These are phyloP conservation scores for Fraxinus floribunda DNA, from an alignment of 305 asterid species.

Conservation along the genomic window DNA sequence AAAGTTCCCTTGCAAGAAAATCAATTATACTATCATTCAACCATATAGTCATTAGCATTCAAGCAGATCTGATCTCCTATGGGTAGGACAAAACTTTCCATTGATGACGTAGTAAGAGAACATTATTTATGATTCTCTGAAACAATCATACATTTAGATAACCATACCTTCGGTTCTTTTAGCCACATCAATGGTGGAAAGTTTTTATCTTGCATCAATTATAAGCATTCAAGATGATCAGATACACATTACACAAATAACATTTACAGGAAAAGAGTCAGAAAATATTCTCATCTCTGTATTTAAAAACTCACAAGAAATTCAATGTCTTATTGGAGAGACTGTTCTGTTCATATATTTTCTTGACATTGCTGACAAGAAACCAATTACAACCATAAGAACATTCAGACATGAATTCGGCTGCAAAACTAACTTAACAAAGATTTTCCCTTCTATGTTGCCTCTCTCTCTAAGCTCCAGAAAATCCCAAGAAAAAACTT, in stretches of 20 bases:
- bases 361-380: constrained; percentile 4
- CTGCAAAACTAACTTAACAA: neutral
- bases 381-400: constrained; percentile 17
- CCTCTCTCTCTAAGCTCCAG: constrained; percentile 1
- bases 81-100: no score
- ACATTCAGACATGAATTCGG: neutral
- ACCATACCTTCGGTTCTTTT: no score
- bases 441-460: constrained; percentile 6
- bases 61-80: no score
- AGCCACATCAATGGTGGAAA: no score
- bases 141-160: no score
- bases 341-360: constrained; percentile 6
- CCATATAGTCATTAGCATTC: neutral
- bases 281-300: constrained; percentile 11
- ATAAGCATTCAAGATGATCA: neutral
- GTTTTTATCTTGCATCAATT: no score
- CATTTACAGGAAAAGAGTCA: neutral
- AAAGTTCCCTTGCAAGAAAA: neutral
- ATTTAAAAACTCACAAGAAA: neutral
- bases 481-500: constrained; percentile 14
- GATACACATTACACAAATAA: neutral
- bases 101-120: no score
- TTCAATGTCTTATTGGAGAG: neutral
- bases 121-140: no score
- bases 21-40: neutral